These are phyloP conservation scores for Nicotiana otophora DNA, from an alignment of 257 asterid species.

Conservation along the genomic window DNA sequence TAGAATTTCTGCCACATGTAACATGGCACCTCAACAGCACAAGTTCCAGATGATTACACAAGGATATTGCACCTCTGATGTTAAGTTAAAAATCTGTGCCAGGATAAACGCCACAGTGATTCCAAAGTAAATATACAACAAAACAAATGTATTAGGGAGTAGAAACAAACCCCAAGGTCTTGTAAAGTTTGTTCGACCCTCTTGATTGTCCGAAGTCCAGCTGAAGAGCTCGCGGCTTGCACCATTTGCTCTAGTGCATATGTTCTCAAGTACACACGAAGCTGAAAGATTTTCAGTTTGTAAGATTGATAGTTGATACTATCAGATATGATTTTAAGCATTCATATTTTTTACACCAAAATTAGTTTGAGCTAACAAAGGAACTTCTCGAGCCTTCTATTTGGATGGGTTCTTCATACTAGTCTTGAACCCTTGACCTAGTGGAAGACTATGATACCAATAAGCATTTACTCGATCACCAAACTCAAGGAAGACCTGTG, in stretches of 20 bases:
- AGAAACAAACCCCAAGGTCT: conserved; percentile 91
- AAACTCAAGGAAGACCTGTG: not conserved
- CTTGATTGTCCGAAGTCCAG: conserved; percentile 93
- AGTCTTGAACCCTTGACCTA: too few relatives aligned
- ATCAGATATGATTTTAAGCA: not conserved
- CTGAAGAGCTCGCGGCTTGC: conserved; percentile 98
- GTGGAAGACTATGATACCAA: too few relatives aligned
- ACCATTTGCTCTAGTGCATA: conserved; percentile 95
- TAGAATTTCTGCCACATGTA: not conserved
- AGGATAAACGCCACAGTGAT: not conserved
- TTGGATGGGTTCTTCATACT: too few relatives aligned
- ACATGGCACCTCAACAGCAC: not conserved
- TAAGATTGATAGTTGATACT: not conserved
- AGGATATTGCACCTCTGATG: not conserved
- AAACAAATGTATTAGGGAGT: not conserved
- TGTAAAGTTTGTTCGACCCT: conserved; percentile 95
- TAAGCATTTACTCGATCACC: too few relatives aligned
- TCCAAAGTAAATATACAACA: not conserved
- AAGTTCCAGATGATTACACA: not conserved
- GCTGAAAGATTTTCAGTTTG: conserved; percentile 46
- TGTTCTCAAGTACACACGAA: conserved; percentile 81
- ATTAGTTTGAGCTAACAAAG: not conserved
- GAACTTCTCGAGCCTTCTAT: not conserved
- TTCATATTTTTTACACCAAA: not conserved
- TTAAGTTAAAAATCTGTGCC: not conserved